Evolutionary conservation across 1,139 yeast genomes (phyloP), one percentile per base, ranked within the genome.

Genomic region (Casaregolazyma lundiana): DNA sequence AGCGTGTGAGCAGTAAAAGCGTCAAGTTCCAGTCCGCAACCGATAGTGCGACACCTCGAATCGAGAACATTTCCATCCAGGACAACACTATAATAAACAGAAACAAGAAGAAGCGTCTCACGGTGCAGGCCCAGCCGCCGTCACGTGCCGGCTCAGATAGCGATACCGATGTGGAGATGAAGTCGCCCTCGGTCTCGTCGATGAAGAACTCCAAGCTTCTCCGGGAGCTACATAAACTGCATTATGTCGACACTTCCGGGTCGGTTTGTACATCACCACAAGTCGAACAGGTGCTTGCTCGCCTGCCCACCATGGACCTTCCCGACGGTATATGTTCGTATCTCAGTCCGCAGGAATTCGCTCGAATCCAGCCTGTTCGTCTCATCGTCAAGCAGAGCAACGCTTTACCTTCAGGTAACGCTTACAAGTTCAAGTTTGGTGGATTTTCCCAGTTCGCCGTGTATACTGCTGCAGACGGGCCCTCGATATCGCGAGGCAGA

Each of bases 371-470:
- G 35, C 59, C 59, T 18, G 62, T 63, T 3, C 52, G 53, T 22
- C 50, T 68, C 1, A 41, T 55, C 11, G 67, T 72, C 19, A 76
- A 72, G 56, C 45, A 34, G 6, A 26, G 29, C 13, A 17, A 18
- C 7, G 19, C 41, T 2, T 66, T 73, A 1, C 72, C 77, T 45
- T 67, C 77, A 1, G 87, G 81, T 45, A 26, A 26, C 11, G 11
- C 11, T 26, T 75, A 73, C 47, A 79, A 80, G 53, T 77, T 77
- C 47, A 78, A 78, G 58, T 87, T 84, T 56, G 78, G 80, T 39
- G 96, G 96, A 0, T 76, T 86, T 41, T 74, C 86, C 1, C 81
- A 80, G 53, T 64, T 83, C 44, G 89, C 94, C 0, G 69, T 90
- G 16, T 82, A 77, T 54, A 60, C 82, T 2, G 17, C 19, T 3